Evolutionary conservation across 192 early-diverging fungal genomes (phyloP), one percentile per base, ranked within the genome.

Genomic region (Coemansia sp.): DNA sequence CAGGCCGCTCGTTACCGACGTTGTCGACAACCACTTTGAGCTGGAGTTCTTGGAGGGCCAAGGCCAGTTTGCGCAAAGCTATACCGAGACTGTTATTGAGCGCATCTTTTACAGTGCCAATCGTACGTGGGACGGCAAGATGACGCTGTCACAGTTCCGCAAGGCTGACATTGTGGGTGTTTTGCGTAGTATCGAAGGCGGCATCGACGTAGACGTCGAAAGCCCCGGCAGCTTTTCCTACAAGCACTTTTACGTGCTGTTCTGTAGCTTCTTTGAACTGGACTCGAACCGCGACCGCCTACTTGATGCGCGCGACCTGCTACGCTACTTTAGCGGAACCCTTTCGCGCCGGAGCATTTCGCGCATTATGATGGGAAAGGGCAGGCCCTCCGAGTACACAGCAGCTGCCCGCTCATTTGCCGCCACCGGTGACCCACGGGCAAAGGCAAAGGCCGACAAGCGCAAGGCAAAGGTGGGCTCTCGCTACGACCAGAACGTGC

Each of bases 161-260:
- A 85, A 85, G 53, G 76, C 76, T 23, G 73, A 85, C 11, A 87
- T 96, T 53, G 65, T 84, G 10, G 78, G 88, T 23, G 82, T 86
- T 13, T 57, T 98, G 23, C 70, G 76, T 6, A 76, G 83, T 10
- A 75, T 96, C 42, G 91, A 93, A 65, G 69, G 65, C 10, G 86
- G 86, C 13, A 86, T 91, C 36, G 94, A 95, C 65, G 69, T 88
- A 50, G 77, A 77, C 20, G 48, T 75, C 6, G 75, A 90, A 79
- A 88, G 85, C 7, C 90, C 92, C 18, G 90, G 93, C 74, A 85
- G 90, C 40, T 96, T 98, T 66, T 96, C 94, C 6, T 98, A 98
- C 83, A 94, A 95, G 74, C 96, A 98, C 69, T 98, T 96, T 68
- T 98, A 98, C 71, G 96, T 98, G 21, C 86, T 98, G 2, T 98